Base-by-base conservation (phyloP, 2,329 filamentous ascomycete genomes). In the Arachnopeziza araneosa region DNA sequence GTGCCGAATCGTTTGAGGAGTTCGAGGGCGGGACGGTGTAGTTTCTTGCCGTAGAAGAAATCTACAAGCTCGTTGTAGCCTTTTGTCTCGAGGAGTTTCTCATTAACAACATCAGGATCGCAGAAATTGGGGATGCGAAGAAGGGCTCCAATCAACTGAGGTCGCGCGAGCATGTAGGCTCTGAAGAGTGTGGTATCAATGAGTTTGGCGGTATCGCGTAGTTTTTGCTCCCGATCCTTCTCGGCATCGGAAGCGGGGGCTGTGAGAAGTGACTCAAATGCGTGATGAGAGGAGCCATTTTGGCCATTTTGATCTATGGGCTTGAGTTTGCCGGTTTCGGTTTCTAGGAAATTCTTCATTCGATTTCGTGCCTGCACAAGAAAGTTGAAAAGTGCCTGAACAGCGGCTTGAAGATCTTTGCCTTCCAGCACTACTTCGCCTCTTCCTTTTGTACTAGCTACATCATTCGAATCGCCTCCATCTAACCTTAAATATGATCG, bases 121-220 rank as follows among this genome's bases (percentile, higher is more conserved):
- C 95, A 98, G 72, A 97, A 98, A 73, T 99, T 99, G 71, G 93
- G 88, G 56, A 98, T 91, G 24, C 95, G 91, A 77, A 99, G 98
- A 0, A 99, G 82, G 0, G 93, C 91, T 1, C 90, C 90, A 2
- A 92, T 92, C 12, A 99, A 80, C 6, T 88, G 86, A 4, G 95
- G 93, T 8, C 87, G 87, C 3, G 89, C 91, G 70, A 93, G 91
- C 93, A 99, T 98, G 74, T 96, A 96, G 0, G 91, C 89, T 19
- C 93, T 86, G 78, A 99, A 98, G 0, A 99, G 81, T 0, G 93
- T 93, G 0, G 95, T 99, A 71, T 99, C 95, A 7, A 98, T 91
- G 1, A 97, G 78, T 55, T 84, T 87, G 44, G 95, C 96, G 1
- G 89, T 91, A 48, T 87, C 82, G 14, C 86, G 82, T 1, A 98